Evolutionary conservation across 257 asterid species (phyloP), one percentile per base, ranked within the genome.

Genomic region (Ajuga chamaepitys): DNA sequence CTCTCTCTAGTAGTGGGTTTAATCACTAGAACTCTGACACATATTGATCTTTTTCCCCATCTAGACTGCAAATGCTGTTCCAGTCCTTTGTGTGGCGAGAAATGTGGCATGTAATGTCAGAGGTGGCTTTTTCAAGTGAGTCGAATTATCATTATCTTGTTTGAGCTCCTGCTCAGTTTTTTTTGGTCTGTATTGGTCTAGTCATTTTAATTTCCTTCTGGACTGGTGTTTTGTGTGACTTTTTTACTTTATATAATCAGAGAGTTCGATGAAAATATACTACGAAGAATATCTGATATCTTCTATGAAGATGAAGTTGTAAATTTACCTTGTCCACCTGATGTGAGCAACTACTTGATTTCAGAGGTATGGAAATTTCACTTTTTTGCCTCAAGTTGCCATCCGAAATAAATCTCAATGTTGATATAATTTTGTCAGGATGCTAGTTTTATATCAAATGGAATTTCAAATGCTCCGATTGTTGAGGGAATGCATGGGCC

Each of bases 51-150:
- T 7, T 58, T 66, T 52, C 60, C 62, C 58, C 56, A 16, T 63
- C 12, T 62, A 94, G 99, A 88, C 79, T 64, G 95, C 96, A 48
- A 83, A 77, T 75, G 92, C 89, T 70, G 95, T 90, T 64, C 97
- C 99, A 10, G 93, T 94, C 76, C 87, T 94, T 58, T 90, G 99
- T 59, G 99, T 94, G 50, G 97, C 97, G 0, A 90, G 99, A 78
- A 94, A 94, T 82, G 99, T 94, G 65, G 99, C 99, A 48, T 94
- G 99, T 82, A 91, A 90, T 70, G 97, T 90, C 64, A 81, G 99
- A 81, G 96, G 95, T 46, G 91, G 96, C 24, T 94, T 94, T 73
- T 94, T 90, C 86, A 93, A 82, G 97, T 86, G 76, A 80, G 92
- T 78, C 72, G 58, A 58, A 13, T 70, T 72, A 47, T 66, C 30